A percentile compares a stretch with the other conserved stretches of the same genome.
These are phyloP conservation scores for Skeletonema menzelii DNA, from an alignment of 108 stramenopile species.

Conservation along the genomic window DNA sequence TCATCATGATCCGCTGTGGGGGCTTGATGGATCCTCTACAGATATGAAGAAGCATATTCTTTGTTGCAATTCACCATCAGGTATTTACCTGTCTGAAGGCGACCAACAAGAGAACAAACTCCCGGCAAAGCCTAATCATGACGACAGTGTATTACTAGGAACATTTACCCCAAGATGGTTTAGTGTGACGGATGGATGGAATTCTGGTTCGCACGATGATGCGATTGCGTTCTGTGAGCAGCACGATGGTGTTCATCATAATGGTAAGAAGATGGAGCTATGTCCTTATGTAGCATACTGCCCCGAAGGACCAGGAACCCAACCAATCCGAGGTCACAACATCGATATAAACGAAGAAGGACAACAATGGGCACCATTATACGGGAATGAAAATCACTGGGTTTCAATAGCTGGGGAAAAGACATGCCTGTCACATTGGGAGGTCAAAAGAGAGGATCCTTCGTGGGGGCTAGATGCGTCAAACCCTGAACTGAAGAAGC, in stretches of 20 bases:
- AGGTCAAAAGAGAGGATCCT: slow-evolving; percentile 29
- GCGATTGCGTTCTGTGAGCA: slow-evolving; percentile 29
- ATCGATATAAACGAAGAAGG: slow-evolving; percentile 22
- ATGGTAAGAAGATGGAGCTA: slow-evolving; percentile 38
- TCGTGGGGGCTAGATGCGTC: slow-evolving; percentile 38
- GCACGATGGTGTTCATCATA: background rate
- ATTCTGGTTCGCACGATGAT: slow-evolving; percentile 24
- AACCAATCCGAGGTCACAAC: slow-evolving; percentile 28
- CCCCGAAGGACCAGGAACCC: slow-evolving; percentile 23
- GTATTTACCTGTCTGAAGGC: background rate
- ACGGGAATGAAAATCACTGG: slow-evolving; percentile 36
- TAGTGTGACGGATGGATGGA: background rate
- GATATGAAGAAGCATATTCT: slow-evolving; percentile 37
- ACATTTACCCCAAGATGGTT: background rate
- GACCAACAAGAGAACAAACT: background rate
- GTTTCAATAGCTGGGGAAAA: slow-evolving; percentile 20
- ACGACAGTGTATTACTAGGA: background rate
- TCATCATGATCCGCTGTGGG: slow-evolving; percentile 29
- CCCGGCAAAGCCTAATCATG: background rate
- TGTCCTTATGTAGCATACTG: slow-evolving; percentile 45
- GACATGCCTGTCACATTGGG: slow-evolving; percentile 18
- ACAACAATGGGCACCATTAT: slow-evolving; percentile 39
- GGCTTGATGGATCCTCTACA: slow-evolving; percentile 37
- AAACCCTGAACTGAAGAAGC: slow-evolving; percentile 28
- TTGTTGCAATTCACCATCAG: slow-evolving; percentile 19